Base-by-base conservation (phyloP, 1,284 basidiomycete genomes). In the Moesziomyces aphidis region DNA sequence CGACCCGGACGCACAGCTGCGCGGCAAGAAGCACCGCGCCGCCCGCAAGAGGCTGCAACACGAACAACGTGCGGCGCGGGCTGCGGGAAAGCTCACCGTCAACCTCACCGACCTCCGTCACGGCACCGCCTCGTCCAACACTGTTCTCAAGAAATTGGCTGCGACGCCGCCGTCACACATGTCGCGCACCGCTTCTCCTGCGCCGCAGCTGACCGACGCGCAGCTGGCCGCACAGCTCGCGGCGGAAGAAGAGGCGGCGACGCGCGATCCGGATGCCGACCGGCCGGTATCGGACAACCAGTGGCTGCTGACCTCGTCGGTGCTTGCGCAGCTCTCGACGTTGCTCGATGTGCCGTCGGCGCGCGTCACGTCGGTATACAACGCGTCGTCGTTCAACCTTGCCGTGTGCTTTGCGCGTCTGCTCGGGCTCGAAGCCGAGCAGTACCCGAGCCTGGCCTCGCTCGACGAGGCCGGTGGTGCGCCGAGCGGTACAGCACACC, bases 261-360 rank as follows among this genome's bases (percentile, higher is more conserved):
- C 62, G 3, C 51, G 60, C 4, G 73, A 70, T 21, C 68, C 73
- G 6, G 61, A 73, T 19, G 70, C 71, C 10, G 66, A 71, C 26
- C 24, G 48, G 42, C 56, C 76, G 1, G 77, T 83, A 1, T 53
- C 50, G 10, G 79, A 83, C 58, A 81, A 83, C 45, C 70, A 77
- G 24, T 84, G 82, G 82, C 67, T 84, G 23, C 71, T 84, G 44
- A 79, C 80, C 8, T 81, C 78, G 10, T 84, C 82, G 5, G 70
- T 83, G 4, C 69, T 83, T 10, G 58, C 79, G 9, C 81, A 83
- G 52, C 63, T 84, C 10, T 71, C 80, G 8, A 65, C 63, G 10
- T 50, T 84, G 50, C 61, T 83, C 19, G 72, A 75, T 23, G 43
- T 82, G n/a, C 62, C 77, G 4, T 21, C 57, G 4, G 31, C 62